phyloP scores from a whole-genome alignment of 148 eudicot genomes.

The Chenopodium album region DNA sequence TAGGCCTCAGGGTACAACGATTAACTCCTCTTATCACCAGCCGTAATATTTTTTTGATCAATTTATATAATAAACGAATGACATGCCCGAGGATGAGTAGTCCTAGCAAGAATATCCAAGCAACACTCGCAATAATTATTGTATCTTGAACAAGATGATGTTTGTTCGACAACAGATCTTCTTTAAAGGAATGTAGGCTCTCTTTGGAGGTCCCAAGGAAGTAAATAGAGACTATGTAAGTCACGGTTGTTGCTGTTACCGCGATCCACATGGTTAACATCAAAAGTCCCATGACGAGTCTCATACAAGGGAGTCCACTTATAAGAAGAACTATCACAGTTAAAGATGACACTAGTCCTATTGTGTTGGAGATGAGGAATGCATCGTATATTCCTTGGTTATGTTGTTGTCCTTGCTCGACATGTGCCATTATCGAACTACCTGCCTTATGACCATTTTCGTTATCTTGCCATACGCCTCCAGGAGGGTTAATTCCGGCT shows the following conservation, averaged over 20 bases:
- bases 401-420: background rate
- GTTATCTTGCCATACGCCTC: constrained; percentile 35
- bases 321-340: constrained; percentile 30
- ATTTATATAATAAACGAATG: background rate
- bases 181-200: background rate
- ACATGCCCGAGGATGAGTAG: background rate
- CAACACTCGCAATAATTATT: background rate
- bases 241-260: constrained; percentile 22
- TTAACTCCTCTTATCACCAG: background rate
- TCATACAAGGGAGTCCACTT: constrained; percentile 33
- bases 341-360: constrained; percentile 26
- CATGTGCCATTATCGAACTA: constrained; percentile 9
- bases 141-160: background rate
- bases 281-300: constrained; percentile 23
- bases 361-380: constrained; percentile 10
- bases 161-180: background rate
- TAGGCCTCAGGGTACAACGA: background rate
- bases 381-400: background rate
- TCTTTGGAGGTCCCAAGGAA: background rate
- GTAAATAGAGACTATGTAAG: constrained; percentile 4
- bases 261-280: constrained; percentile 32
- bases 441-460: constrained; percentile 24
- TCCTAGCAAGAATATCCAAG: background rate
- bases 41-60: background rate
- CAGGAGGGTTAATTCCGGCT: constrained; percentile 38